Base-by-base conservation (phyloP, 1,139 yeast species). In the Yamadazyma membranifaciens region DNA sequence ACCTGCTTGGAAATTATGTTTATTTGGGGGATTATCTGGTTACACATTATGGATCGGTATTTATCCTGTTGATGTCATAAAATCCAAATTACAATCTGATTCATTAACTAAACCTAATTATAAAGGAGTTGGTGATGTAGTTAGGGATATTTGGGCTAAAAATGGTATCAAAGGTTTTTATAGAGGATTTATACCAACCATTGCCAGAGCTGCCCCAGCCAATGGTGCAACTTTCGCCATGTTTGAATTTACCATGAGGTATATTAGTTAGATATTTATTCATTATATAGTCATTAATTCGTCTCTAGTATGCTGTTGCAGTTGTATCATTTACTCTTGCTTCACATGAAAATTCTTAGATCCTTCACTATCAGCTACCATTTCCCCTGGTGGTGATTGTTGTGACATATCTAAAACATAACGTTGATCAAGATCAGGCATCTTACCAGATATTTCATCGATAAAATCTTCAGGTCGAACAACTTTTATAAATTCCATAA, bases 141-240 rank as follows among this genome's bases (percentile, higher is more conserved):
- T 78, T 16, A 72, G 59, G 45, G 72, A 73, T 46, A 73, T 87
- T 15, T 73, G 67, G 59, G 61, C 59, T 36, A 71, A 70, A 7
- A 69, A 72, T 40, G 97, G 97, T 27, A 49, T 81, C 39, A 71
- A 71, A 51, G 95, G 96, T 0, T 87, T 91, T 57, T 83, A 87
- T 64, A 81, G 84, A 62, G 98, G 98, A 1, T 88, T 89, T 57
- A 63, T 82, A 16, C 96, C 98, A 37, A 89, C 98, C 1, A 80
- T 91, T 48, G 69, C 91, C 52, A 83, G 98, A 64, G 97, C 98
- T 40, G 96, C 96, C 2, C 98, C 98, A 3, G 98, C 95, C 13
- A 91, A 91, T 57, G 98, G 96, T 39, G 95, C 95, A 25, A 91
- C 98, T 1, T 91, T 91, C 66, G 87, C 88, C 40, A 88, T 94